Conservation (phyloP, 225 moss, liverwort and hornwort genomes). For the Thuidium tamariscinum region DNA sequence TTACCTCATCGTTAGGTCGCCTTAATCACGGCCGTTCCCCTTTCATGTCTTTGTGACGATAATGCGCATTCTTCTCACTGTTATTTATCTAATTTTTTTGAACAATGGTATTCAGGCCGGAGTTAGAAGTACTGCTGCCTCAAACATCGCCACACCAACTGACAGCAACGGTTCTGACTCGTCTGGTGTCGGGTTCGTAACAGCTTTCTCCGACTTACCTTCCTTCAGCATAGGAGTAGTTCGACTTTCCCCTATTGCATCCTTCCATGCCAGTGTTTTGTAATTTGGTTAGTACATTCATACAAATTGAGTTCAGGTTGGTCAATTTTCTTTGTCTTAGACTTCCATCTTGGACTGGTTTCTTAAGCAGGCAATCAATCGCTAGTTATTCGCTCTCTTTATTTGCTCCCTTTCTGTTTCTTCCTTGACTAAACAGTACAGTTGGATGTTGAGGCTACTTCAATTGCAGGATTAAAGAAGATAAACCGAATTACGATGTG, state of each 20-base stretch:
- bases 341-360: neutral
- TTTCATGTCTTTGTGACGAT: neutral
- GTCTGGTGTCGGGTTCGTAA: slow-evolving; percentile 19
- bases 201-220: neutral
- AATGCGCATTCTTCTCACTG: neutral
- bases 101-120: slow-evolving; percentile 1
- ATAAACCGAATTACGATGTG: slow-evolving; percentile 16
- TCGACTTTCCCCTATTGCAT: neutral
- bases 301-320: neutral
- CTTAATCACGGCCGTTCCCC: neutral
- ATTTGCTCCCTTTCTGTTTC: neutral
- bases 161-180: slow-evolving; percentile 10
- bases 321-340: neutral
- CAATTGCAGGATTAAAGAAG: slow-evolving; percentile 26
- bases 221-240: neutral
- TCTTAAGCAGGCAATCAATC: neutral
- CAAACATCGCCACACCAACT: slow-evolving; percentile 3
- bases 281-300: neutral
- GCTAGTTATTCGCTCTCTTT: neutral
- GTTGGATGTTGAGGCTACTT: neutral
- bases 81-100: neutral
- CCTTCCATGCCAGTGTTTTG: neutral
- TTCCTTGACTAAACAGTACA: neutral
- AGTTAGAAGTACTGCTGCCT: slow-evolving; percentile 3
- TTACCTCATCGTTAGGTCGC: neutral